Base-by-base conservation (phyloP, 257 asterid genomes). In the Forsythia viridissima region DNA sequence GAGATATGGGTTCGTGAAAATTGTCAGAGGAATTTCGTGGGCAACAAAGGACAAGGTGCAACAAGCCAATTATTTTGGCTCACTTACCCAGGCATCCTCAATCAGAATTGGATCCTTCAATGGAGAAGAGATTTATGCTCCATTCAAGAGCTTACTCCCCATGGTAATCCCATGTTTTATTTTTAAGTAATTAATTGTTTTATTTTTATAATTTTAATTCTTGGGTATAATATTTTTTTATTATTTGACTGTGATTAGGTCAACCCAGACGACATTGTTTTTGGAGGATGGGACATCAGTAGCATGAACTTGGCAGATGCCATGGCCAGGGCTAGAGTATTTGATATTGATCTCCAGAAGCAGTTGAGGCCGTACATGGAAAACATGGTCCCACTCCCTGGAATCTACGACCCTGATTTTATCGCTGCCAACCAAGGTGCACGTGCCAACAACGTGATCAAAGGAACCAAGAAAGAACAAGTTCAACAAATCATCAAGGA, bases 251-350 rank as follows among this genome's bases (percentile, higher is more conserved):
- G 6, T 77, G 85, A 79, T 77, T 43, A 96, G 99, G 99, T 96
- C 24, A 90, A 93, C 80, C 98, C 98, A 3, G 97, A 93, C 52
- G 97, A 96, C 78, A 77, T 93, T 55, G 93, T 96, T 4, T 96
- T 96, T 83, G 99, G 99, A 55, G 99, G 99, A 72, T 96, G 99
- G 99, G 99, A 96, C 89, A 96, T 96, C 57, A 96, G 97, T 79
- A 87, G 88, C 86, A 88, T 96, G 99, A 93, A 96, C 69, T 77
- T 96, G 88, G 99, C 94, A 20, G 99, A 96, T 78, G 96, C 98
- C 75, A 91, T 96, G 99, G 98, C 97, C 42, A 87, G 99, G 85
- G 98, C 94, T 11, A 93, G 86, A 82, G 99, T 96, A 3, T 84
- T 96, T 1, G 99, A 96, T 20, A 88, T 96, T 77, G 99, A 96